phyloP scores from a whole-genome alignment of 169 alveolate species.

The Plasmodium ovale region DNA sequence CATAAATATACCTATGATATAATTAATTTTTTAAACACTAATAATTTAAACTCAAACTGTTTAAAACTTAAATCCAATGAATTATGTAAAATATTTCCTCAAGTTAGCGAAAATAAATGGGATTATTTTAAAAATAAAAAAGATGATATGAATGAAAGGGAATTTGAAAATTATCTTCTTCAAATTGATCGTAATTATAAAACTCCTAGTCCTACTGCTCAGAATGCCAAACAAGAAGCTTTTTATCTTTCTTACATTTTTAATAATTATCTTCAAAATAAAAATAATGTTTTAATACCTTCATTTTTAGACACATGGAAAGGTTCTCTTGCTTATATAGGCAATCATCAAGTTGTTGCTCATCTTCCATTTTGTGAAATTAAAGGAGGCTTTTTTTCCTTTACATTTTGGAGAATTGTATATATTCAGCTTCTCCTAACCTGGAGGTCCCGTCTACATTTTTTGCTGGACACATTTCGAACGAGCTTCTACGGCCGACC shows the following conservation, averaged over 20 bases:
- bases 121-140: slow-evolving; percentile 73
- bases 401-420: slow-evolving; percentile 79
- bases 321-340: slow-evolving; percentile 87
- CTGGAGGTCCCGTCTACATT: slow-evolving; percentile 76
- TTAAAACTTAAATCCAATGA: slow-evolving; percentile 37
- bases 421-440: slow-evolving; percentile 79
- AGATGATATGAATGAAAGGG: slow-evolving; percentile 48
- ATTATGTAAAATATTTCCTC: slow-evolving; percentile 79
- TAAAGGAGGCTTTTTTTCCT: slow-evolving; percentile 79
- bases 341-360: slow-evolving; percentile 80
- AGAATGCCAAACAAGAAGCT: slow-evolving; percentile 87
- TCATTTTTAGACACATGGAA: slow-evolving; percentile 83
- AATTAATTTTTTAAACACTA: slow-evolving; percentile 12
- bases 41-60: slow-evolving; percentile 41
- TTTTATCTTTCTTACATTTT: slow-evolving; percentile 78
- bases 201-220: slow-evolving; percentile 87
- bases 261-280: slow-evolving; percentile 42
- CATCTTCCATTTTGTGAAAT: slow-evolving; percentile 77
- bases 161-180: slow-evolving; percentile 74
- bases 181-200: slow-evolving; percentile 77
- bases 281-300: not conserved
- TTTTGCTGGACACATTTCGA: slow-evolving; percentile 60
- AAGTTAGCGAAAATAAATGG: slow-evolving; percentile 75
- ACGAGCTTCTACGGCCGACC: slow-evolving; percentile 77
- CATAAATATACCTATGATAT: slow-evolving; percentile 76